Evolutionary conservation across 768 basidiomycete species (phyloP).

Genomic region (Lactifluus subvellereus): DNA sequence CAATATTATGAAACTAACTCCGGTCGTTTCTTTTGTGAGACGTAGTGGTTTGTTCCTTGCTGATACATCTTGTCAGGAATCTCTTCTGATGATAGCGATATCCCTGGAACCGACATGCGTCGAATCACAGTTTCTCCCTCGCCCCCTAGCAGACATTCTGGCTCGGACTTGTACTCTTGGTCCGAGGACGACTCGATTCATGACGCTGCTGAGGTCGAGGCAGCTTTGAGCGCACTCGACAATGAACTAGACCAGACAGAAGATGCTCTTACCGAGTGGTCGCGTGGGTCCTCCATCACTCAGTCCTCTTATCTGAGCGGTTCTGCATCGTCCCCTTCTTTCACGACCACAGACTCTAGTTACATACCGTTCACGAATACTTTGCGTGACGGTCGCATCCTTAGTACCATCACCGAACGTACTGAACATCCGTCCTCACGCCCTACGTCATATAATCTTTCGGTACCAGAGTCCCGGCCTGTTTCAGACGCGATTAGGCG

Average conservation of each 20-base stretch:
- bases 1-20: not conserved
- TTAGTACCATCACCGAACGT: slow-evolving; percentile 75
- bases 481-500: slow-evolving; percentile 40
- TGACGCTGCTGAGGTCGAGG: slow-evolving; percentile 56
- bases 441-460: slow-evolving; percentile 40
- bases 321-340: slow-evolving; percentile 27
- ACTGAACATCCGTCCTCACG: slow-evolving; percentile 64
- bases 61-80: slow-evolving; percentile 15
- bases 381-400: slow-evolving; percentile 40
- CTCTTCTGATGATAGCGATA: slow-evolving; percentile 22
- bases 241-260: slow-evolving; percentile 62
- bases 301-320: slow-evolving; percentile 34
- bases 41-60: not conserved
- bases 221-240: slow-evolving; percentile 58
- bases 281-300: slow-evolving; percentile 35
- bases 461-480: slow-evolving; percentile 30
- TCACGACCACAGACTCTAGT: slow-evolving; percentile 19
- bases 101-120: slow-evolving; percentile 23
- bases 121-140: slow-evolving; percentile 27
- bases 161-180: slow-evolving; percentile 32
- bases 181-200: slow-evolving; percentile 48
- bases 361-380: slow-evolving; percentile 34
- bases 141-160: slow-evolving; percentile 6
- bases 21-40: not conserved
- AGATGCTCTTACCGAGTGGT: slow-evolving; percentile 61